Conservation (phyloP, 2,329 filamentous ascomycete genomes). For the Ophidiomyces ophidiicola region DNA sequence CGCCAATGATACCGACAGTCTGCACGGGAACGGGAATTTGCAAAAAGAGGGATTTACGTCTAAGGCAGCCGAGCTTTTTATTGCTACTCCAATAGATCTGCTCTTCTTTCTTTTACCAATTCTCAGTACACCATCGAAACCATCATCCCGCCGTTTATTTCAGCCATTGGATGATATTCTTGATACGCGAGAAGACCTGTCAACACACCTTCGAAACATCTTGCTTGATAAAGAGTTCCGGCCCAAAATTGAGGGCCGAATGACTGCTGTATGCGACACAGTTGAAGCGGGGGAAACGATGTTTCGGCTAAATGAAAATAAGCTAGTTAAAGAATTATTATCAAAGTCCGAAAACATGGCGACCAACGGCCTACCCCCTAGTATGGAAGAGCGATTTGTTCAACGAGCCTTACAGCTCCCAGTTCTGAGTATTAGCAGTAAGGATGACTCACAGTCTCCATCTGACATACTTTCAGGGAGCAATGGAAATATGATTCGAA, state of each 20-base stretch:
- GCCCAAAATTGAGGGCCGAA: slow-evolving; percentile 48
- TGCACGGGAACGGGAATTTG: not conserved
- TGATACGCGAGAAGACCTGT: slow-evolving; percentile 34
- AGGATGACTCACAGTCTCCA: slow-evolving; percentile 32
- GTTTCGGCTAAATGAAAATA: slow-evolving; percentile 65
- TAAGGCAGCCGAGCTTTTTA: slow-evolving; percentile 59
- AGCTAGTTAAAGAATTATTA: slow-evolving; percentile 54
- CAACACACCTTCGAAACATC: slow-evolving; percentile 31
- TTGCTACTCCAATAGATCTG: slow-evolving; percentile 74
- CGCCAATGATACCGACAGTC: not conserved
- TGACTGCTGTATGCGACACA: slow-evolving; percentile 63
- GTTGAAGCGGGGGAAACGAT: slow-evolving; percentile 75
- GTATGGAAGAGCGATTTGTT: slow-evolving; percentile 78
- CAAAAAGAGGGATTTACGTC: slow-evolving; percentile 42
- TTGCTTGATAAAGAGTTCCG: slow-evolving; percentile 31
- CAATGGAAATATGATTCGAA: slow-evolving; percentile 20
- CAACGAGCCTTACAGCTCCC: slow-evolving; percentile 64
- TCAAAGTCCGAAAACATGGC: slow-evolving; percentile 60
- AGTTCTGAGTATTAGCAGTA: slow-evolving; percentile 53
- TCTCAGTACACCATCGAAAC: slow-evolving; percentile 41
- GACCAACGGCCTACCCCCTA: slow-evolving; percentile 55
- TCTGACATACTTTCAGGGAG: slow-evolving; percentile 17
- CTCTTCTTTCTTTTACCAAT: slow-evolving; percentile 72
- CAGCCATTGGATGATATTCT: slow-evolving; percentile 40
- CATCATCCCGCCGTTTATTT: slow-evolving; percentile 34